Evolutionary conservation across 805 yeast species (phyloP).

Genomic region (Wickerhamomyces bovis): DNA sequence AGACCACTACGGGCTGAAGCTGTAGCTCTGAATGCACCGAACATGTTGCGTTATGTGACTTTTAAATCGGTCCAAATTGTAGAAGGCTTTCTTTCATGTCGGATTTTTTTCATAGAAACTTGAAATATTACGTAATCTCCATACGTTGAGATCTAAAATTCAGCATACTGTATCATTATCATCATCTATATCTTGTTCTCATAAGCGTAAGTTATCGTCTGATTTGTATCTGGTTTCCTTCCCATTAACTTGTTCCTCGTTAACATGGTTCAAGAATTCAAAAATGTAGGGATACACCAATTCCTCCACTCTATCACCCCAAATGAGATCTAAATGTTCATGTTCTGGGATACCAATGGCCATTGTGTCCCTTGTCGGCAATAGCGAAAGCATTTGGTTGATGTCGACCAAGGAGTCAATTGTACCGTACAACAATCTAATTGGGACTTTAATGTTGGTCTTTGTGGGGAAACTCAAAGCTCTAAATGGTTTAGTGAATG

Average conservation of each 20-base stretch:
- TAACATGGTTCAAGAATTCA: constrained; percentile 25
- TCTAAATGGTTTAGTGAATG: constrained; percentile 30
- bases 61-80: neutral
- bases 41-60: constrained; percentile 35
- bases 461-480: constrained; percentile 47
- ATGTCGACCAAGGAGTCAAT: constrained; percentile 84
- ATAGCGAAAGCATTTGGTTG: constrained; percentile 58
- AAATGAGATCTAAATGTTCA: constrained; percentile 85
- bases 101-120: neutral
- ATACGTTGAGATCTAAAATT: neutral
- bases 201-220: neutral
- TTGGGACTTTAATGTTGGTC: constrained; percentile 62
- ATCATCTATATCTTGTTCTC: neutral
- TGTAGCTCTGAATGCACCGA: constrained; percentile 68
- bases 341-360: constrained; percentile 58
- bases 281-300: constrained; percentile 39
- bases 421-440: constrained; percentile 73
- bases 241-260: neutral
- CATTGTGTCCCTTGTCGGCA: constrained; percentile 49
- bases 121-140: neutral
- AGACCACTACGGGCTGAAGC: constrained; percentile 61
- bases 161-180: neutral
- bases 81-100: neutral
- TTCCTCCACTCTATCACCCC: constrained; percentile 68
- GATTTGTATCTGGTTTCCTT: constrained; percentile 8